Percentiles rank a stretch among this genome's conserved stretches.
Conservation (phyloP, 305 asterid genomes). For the Caryopteris hybrid region DNA sequence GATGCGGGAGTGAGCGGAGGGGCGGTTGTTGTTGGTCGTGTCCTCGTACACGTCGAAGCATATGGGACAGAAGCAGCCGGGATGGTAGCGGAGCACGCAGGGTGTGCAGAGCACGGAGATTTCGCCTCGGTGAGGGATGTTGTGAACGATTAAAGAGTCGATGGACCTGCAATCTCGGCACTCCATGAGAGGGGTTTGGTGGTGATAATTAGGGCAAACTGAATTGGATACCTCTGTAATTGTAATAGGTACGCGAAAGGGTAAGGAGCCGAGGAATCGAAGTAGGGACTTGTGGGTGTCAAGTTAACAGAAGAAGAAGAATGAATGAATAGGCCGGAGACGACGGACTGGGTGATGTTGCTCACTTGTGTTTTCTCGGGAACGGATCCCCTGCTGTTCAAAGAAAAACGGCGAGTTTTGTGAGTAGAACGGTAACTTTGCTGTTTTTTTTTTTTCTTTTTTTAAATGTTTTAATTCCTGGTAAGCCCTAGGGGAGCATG, state of each 20-base stretch:
- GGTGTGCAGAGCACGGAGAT: constrained; percentile 30
- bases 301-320: background rate
- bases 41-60: constrained; percentile 29
- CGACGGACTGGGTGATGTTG: no score
- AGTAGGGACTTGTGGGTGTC: no score
- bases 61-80: constrained; percentile 32
- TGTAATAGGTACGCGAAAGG: no score
- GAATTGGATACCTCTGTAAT: background rate
- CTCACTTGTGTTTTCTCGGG: no score
- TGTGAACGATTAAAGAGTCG: constrained; percentile 21
- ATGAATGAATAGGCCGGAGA: constrained; percentile 16
- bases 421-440: no score
- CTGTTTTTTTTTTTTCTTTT: no score
- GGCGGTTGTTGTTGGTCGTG: background rate
- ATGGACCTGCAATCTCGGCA: constrained; percentile 22
- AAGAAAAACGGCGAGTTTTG: no score
- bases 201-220: constrained; percentile 12
- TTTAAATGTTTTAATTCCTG: no score
- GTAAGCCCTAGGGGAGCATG: no score
- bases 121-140: constrained; percentile 26
- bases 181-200: no score
- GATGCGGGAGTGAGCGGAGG: constrained; percentile 17
- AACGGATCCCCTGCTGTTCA: no score
- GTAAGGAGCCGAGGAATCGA: no score
- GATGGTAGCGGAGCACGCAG: constrained; percentile 34